These are phyloP conservation scores for Cercophora samala DNA, from an alignment of 495 filamentous ascomycete species.

Conservation along the genomic window DNA sequence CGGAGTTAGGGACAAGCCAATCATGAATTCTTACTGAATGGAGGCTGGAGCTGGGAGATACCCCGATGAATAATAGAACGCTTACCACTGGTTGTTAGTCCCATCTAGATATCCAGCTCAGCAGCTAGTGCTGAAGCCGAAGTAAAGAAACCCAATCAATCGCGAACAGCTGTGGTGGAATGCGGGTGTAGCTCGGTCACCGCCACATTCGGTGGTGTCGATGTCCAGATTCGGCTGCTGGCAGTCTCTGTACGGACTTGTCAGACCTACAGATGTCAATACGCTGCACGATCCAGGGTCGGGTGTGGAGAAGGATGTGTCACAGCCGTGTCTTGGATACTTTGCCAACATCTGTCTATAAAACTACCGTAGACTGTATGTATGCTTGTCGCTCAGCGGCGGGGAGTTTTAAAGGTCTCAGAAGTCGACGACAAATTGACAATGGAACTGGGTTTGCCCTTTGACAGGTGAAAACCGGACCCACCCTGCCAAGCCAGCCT, in stretches of 20 bases:
- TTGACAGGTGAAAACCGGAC: neutral
- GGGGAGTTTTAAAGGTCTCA: neutral
- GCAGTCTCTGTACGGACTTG: neutral
- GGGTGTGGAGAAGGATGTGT: neutral
- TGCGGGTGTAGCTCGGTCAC: neutral
- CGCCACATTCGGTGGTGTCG: neutral
- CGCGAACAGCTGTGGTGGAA: constrained; percentile 2
- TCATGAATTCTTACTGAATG: neutral
- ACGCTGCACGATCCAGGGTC: neutral
- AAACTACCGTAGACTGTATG: neutral
- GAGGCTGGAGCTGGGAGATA: neutral
- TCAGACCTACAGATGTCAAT: neutral
- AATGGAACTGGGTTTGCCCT: constrained; percentile 2
- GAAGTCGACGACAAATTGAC: neutral
- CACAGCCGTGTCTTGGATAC: neutral
- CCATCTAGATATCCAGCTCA: neutral
- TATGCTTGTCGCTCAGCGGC: neutral
- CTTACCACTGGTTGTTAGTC: neutral
- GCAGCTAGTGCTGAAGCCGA: neutral
- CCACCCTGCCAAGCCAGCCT: neutral
- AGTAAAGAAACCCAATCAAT: neutral
- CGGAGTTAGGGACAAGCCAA: neutral
- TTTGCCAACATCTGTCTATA: neutral
- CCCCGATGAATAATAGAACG: neutral
- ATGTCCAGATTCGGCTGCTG: neutral